A percentile compares a stretch with the other conserved stretches of the same genome.
Evolutionary conservation across 352 stramenopile genomes (phyloP).

Genomic region (Phytophthora boehmeriae): DNA sequence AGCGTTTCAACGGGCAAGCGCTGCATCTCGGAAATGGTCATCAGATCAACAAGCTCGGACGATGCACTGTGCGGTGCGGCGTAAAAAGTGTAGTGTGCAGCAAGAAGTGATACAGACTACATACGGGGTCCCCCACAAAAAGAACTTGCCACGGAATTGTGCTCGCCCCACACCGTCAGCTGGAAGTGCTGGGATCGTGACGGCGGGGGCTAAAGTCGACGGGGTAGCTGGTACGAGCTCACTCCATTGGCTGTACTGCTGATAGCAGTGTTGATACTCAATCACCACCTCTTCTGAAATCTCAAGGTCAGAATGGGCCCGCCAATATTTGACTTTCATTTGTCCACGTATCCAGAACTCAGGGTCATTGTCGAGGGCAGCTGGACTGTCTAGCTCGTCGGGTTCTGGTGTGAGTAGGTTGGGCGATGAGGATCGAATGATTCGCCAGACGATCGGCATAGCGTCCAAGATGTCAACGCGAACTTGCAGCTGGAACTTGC

Average conservation of each 20-base stretch:
- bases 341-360: constrained; percentile 44
- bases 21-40: constrained; percentile 48
- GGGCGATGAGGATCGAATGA: constrained; percentile 37
- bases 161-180: constrained; percentile 24
- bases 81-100: constrained; percentile 73
- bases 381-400: constrained; percentile 12
- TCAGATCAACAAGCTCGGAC: constrained; percentile 29
- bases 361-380: constrained; percentile 24
- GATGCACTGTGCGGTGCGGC: constrained; percentile 31
- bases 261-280: constrained; percentile 40
- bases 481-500: constrained; percentile 53
- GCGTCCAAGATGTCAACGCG: constrained; percentile 36
- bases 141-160: constrained; percentile 36
- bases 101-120: constrained; percentile 76
- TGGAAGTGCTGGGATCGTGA: constrained; percentile 13
- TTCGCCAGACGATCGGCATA: constrained; percentile 54
- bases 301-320: constrained; percentile 11
- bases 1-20: constrained; percentile 66
- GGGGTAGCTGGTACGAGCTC: constrained; percentile 29
- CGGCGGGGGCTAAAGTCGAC: constrained; percentile 14
- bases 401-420: constrained; percentile 18
- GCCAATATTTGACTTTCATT: constrained; percentile 44
- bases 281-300: constrained; percentile 32
- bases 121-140: constrained; percentile 68
- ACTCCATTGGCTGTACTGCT: constrained; percentile 39